phyloP scores from a whole-genome alignment of 129 eudicot species.

The Pseudognaphalium luteoalbum region DNA sequence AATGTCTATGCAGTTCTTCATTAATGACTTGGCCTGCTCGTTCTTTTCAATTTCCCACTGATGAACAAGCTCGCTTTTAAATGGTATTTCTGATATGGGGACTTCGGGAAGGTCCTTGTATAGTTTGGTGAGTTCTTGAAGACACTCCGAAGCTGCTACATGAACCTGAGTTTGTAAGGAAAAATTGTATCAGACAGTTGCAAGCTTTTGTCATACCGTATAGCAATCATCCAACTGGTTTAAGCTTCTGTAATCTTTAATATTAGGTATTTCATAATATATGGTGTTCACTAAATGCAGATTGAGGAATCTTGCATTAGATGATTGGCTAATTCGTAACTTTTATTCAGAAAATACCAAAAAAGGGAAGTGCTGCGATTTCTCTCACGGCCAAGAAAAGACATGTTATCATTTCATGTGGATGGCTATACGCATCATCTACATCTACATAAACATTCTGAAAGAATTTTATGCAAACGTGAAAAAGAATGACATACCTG shows the following conservation, averaged over 20 bases:
- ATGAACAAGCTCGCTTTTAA: constrained; percentile 58
- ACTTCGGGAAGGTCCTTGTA: constrained; percentile 37
- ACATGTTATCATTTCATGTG: not conserved
- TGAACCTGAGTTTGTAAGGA: constrained; percentile 59
- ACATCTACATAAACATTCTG: not conserved
- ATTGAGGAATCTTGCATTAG: not conserved
- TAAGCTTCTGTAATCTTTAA: not conserved
- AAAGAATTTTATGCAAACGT: not conserved
- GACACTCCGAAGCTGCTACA: constrained; percentile 83
- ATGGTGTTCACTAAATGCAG: not conserved
- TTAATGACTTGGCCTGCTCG: constrained; percentile 70
- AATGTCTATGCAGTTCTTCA: constrained; percentile 69
- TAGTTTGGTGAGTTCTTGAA: constrained; percentile 55
- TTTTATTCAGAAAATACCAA: not conserved
- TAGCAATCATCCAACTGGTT: not conserved
- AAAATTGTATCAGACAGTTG: not conserved
- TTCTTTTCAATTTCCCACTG: constrained; percentile 69
- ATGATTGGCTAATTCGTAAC: not conserved
- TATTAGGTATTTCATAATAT: not conserved
- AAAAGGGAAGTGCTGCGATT: not conserved
- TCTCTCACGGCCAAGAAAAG: not conserved
- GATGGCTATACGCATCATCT: not conserved
- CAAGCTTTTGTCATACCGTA: not conserved
- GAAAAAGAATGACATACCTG: constrained; percentile 52
- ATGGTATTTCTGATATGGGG: constrained; percentile 36